Evolutionary conservation across 2,329 filamentous ascomycete genomes (phyloP).

Genomic region (Thelonectria rubi): DNA sequence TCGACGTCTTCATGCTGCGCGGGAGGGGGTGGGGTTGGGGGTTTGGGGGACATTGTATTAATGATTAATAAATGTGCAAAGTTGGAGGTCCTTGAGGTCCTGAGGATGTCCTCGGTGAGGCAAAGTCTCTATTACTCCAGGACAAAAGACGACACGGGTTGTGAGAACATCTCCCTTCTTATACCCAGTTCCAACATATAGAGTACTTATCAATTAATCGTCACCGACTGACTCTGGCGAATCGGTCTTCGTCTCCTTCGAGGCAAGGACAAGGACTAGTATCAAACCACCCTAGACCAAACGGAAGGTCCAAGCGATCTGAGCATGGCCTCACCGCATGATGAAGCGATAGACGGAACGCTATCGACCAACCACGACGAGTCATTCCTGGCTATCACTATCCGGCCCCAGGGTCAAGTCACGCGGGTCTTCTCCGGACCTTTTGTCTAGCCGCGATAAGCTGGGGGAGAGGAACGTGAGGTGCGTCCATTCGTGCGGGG

Average conservation of each 20-base stretch:
- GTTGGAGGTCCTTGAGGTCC: no score
- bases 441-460: background rate
- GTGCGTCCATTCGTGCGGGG: background rate
- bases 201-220: no score
- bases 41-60: background rate
- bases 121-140: background rate
- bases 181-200: background rate
- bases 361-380: background rate
- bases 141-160: background rate
- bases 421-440: background rate
- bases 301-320: constrained; percentile 8
- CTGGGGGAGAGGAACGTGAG: background rate
- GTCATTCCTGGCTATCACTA: background rate
- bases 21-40: constrained; percentile 1
- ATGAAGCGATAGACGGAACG: background rate
- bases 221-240: background rate
- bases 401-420: background rate
- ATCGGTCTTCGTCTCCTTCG: background rate
- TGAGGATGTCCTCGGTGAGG: no score
- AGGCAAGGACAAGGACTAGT: background rate
- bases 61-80: no score
- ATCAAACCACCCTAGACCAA: background rate
- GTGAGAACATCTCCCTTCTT: constrained; percentile 6
- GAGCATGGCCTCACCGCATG: background rate
- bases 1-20: constrained; percentile 7